These are phyloP conservation scores for Colletotrichum sp. DNA, from an alignment of 2,329 filamentous ascomycete species.

Conservation along the genomic window DNA sequence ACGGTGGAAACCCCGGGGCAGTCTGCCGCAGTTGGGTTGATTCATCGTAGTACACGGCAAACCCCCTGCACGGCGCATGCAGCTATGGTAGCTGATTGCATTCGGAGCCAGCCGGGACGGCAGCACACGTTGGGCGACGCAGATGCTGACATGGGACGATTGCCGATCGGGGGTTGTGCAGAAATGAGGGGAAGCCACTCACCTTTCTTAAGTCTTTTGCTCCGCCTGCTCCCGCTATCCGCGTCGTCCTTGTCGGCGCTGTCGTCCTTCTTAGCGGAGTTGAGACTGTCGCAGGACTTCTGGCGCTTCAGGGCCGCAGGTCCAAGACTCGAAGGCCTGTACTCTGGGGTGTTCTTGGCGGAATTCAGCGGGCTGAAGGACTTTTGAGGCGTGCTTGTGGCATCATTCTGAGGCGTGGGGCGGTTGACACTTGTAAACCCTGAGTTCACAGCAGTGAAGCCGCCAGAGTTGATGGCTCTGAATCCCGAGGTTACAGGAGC, in stretches of 20 bases:
- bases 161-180: neutral
- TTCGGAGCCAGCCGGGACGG: neutral
- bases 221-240: constrained; percentile 72
- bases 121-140: neutral
- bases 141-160: constrained; percentile 1
- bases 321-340: constrained; percentile 59
- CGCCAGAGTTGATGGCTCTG: constrained; percentile 62
- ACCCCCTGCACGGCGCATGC: constrained; percentile 18
- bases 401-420: constrained; percentile 38
- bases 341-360: constrained; percentile 69
- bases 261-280: constrained; percentile 52
- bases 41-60: constrained; percentile 22
- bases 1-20: neutral
- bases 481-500: constrained; percentile 60
- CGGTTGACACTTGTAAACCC: constrained; percentile 73
- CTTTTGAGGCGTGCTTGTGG: constrained; percentile 67
- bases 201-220: constrained; percentile 89
- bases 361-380: constrained; percentile 66
- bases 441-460: constrained; percentile 77
- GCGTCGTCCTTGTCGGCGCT: constrained; percentile 60
- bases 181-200: neutral
- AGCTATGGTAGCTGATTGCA: neutral
- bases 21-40: neutral
- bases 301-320: constrained; percentile 77
- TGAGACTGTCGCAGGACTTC: constrained; percentile 64